Base-by-base conservation (phyloP, 192 early-diverging fungal genomes). In the Rhizophlyctis rosea region DNA sequence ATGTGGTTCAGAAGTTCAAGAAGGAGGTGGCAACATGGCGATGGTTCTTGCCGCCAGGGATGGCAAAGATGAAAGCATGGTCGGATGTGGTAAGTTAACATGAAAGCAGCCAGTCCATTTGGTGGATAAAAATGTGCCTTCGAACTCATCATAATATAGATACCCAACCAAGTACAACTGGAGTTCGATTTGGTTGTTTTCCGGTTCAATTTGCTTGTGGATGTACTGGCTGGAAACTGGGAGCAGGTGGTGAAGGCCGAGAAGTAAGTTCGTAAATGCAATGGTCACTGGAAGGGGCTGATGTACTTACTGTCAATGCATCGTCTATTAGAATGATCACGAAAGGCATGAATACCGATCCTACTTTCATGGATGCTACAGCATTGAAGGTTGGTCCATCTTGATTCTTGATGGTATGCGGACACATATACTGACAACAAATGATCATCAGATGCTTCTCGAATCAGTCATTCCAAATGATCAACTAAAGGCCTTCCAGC, bases 31-130 rank as follows among this genome's bases (percentile, higher is more conserved):
- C 65, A 25, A 33, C 52, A 21, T 72, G 25, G 27, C 53, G 67
- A 3, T 70, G 67, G 25, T 62, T 55, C 32, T 34, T 84, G 34
- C 82, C 82, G 24, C 82, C 82, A 11, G 30, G 67, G 9, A 82
- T 74, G 76, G 77, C 55, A 2, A 34, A 39, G 3, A 29, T 53
- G 4, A 44, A 36, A 29, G 56, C 62, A 53, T 70, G 70, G 71
- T 35, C 54, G 39, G 64, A 47, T 5, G 25, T 71, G 62, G 77
- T 79, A 35, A 23, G 66, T 61, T 16, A n/a, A n/a, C n/a, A n/a
- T n/a, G n/a, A n/a, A n/a, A n/a, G n/a, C n/a, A n/a, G n/a, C n/a
- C n/a, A n/a, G n/a, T n/a, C n/a, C n/a, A n/a, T n/a, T n/a, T n/a
- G n/a, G n/a, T n/a, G n/a, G n/a, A n/a, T n/a, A n/a, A n/a, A n/a